These are phyloP conservation scores for Fusarium bactridioides DNA, from an alignment of 2,329 filamentous ascomycete species.

Conservation along the genomic window DNA sequence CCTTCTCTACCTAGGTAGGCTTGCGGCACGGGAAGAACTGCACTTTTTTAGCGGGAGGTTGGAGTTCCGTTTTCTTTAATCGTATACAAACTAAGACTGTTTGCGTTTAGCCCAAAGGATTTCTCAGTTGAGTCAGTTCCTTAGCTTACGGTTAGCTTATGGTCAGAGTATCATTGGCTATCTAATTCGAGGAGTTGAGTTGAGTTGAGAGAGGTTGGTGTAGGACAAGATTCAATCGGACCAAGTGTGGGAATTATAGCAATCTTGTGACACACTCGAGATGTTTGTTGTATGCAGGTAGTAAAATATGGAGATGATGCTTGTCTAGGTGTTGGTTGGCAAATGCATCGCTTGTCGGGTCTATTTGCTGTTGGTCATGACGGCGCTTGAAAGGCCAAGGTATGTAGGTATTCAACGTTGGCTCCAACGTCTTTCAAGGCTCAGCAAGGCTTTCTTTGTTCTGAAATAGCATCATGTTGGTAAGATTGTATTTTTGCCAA, in stretches of 20 bases:
- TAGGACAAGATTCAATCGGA: not conserved
- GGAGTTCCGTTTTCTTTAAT: not conserved
- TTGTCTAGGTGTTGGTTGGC: not conserved
- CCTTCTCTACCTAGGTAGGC: slow-evolving; percentile 2
- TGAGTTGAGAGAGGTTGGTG: not conserved
- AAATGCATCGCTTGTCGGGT: slow-evolving; percentile 3
- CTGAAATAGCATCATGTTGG: not conserved
- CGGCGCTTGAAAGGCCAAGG: not conserved
- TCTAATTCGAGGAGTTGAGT: not conserved
- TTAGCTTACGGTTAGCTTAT: not conserved
- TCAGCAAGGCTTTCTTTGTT: slow-evolving; percentile 9
- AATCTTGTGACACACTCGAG: not conserved
- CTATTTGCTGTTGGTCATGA: slow-evolving; percentile 1
- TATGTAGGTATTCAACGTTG: not conserved
- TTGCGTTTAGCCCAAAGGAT: slow-evolving; percentile 7
- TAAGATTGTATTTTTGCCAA: not conserved
- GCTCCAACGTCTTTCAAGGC: not conserved
- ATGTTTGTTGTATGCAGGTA: not conserved
- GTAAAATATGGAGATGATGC: not conserved
- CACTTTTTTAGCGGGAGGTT: not conserved
- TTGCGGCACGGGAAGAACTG: slow-evolving; percentile 27
- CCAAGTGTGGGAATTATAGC: not conserved
- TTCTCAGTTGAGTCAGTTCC: not conserved
- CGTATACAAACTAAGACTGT: not conserved
- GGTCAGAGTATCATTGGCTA: slow-evolving; percentile 11